Conservation (phyloP, 352 stramenopile genomes). For the Pythium angustatum region DNA sequence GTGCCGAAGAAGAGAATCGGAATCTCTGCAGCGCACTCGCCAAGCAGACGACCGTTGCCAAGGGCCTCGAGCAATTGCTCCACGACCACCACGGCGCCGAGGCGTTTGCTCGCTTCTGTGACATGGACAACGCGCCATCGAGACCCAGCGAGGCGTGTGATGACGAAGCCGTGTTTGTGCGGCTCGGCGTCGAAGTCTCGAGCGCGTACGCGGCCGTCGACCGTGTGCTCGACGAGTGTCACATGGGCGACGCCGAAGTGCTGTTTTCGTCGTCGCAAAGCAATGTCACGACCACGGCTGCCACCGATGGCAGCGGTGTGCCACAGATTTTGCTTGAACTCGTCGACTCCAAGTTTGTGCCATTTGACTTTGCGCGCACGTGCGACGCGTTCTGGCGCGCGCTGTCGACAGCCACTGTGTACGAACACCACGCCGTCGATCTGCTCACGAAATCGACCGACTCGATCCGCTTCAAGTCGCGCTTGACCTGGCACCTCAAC, state of each 20-base stretch:
- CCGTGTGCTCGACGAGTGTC: slow-evolving; percentile 41
- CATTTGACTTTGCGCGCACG: slow-evolving; percentile 15
- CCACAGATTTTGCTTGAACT: slow-evolving; percentile 9
- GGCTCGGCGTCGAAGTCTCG: slow-evolving; percentile 17
- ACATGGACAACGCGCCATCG: background rate
- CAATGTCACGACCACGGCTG: background rate
- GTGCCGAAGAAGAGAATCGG: slow-evolving; percentile 42
- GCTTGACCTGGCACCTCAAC: background rate
- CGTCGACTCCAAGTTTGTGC: slow-evolving; percentile 19
- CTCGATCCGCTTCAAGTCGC: slow-evolving; percentile 1
- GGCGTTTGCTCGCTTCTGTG: slow-evolving; percentile 26
- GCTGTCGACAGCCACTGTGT: background rate
- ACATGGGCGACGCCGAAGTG: slow-evolving; percentile 28
- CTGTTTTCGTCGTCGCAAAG: background rate
- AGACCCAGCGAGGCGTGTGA: slow-evolving; percentile 7
- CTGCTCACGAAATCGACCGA: background rate
- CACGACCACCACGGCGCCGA: slow-evolving; percentile 40
- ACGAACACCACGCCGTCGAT: slow-evolving; percentile 3
- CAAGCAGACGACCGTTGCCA: slow-evolving; percentile 44
- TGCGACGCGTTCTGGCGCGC: slow-evolving; percentile 11
- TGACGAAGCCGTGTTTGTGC: slow-evolving; percentile 14
- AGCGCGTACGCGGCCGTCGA: slow-evolving; percentile 37
- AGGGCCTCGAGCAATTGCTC: slow-evolving; percentile 43
- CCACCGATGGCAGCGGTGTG: background rate
- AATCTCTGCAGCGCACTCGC: slow-evolving; percentile 37